Conservation (phyloP, 2,329 filamentous ascomycete species). For the Leptosphaerulina australis region DNA sequence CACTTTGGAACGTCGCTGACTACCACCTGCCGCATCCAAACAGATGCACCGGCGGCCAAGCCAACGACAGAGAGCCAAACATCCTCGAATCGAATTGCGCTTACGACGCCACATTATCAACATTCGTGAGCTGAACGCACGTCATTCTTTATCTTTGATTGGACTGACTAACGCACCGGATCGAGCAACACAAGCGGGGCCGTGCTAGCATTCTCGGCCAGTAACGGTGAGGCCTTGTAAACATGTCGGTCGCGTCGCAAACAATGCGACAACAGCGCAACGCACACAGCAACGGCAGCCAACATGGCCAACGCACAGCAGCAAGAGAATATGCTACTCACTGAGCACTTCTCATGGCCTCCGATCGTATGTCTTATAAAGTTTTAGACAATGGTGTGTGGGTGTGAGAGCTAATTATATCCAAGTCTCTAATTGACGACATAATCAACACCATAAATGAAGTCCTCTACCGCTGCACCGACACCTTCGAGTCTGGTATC, state of each 20-base stretch:
- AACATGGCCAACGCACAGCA: slow-evolving; percentile 54
- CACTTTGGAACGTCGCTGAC: background rate
- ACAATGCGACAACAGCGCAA: slow-evolving; percentile 21
- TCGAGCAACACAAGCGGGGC: background rate
- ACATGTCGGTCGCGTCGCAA: slow-evolving; percentile 33
- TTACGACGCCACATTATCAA: background rate
- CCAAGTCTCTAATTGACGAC: slow-evolving; percentile 92
- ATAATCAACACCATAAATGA: slow-evolving; percentile 97
- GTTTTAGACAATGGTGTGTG: too few relatives aligned
- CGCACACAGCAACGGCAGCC: slow-evolving; percentile 1
- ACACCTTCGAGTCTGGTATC: slow-evolving; percentile 84
- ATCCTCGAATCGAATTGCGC: background rate
- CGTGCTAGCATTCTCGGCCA: slow-evolving; percentile 12
- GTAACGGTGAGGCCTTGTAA: slow-evolving; percentile 26
- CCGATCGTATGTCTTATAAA: slow-evolving; percentile 84
- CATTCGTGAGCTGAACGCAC: background rate
- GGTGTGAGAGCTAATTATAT: slow-evolving; percentile 1
- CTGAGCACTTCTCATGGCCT: slow-evolving; percentile 94
- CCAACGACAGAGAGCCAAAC: background rate
- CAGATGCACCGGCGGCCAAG: background rate
- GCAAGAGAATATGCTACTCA: slow-evolving; percentile 69
- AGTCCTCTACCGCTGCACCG: slow-evolving; percentile 86
- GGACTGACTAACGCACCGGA: background rate
- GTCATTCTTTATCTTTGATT: background rate
- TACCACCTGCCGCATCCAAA: background rate